These are phyloP conservation scores for Melampsora americana DNA, from an alignment of 1,284 basidiomycete genomes.

Conservation along the genomic window DNA sequence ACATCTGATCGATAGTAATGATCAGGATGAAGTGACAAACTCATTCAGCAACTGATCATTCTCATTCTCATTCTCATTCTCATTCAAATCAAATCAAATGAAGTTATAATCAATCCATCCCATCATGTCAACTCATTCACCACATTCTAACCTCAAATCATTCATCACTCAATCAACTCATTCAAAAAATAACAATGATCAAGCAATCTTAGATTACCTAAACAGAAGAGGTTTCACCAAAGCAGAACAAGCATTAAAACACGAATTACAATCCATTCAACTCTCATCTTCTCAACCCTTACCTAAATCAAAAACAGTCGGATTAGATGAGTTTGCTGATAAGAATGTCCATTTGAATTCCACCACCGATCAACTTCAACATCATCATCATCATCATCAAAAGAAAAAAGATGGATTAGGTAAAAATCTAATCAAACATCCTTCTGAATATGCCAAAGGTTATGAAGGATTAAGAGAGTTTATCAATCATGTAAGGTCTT, in stretches of 20 bases:
- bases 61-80: no score
- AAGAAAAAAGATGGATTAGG: conserved; percentile 41
- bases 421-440: conserved; percentile 40
- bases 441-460: conserved; percentile 45
- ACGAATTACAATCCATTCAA: conserved; percentile 61
- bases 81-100: not conserved
- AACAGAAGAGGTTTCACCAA: conserved; percentile 72
- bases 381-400: no score
- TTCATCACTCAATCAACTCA: no score
- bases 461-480: conserved; percentile 46
- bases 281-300: conserved; percentile 46
- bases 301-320: conserved; percentile 52
- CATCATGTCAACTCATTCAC: no score
- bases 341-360: conserved; percentile 46
- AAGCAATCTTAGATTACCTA: conserved; percentile 76
- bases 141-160: no score
- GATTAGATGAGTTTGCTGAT: conserved; percentile 51
- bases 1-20: no score
- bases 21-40: no score
- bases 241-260: conserved; percentile 70
- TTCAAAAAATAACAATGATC: conserved; percentile 47
- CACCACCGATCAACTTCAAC: no score
- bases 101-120: no score
- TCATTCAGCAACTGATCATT: no score
- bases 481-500: conserved; percentile 45